Evolutionary conservation across 2,329 filamentous ascomycete species (phyloP), one percentile per base, ranked within the genome.

Genomic region (Colletotrichum somersetense): DNA sequence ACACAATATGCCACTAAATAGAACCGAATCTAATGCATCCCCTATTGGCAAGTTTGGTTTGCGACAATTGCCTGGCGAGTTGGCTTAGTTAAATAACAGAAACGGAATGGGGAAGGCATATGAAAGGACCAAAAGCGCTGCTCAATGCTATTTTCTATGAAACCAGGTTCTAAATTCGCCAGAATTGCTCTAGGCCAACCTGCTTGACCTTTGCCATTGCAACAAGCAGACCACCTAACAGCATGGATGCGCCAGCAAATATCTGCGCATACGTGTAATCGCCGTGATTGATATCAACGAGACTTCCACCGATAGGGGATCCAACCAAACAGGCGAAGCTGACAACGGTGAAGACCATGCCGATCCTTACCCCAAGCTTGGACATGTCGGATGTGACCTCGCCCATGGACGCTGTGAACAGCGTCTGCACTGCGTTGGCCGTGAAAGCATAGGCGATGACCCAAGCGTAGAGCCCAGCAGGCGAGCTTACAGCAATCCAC

Each of bases 221-320:
- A 10, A 73, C 71, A 11, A 73, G 62, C 2, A 69, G n/a, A 0
- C 70, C 70, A 2, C 70, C 70, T 2, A 72, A 30, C 10, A 72
- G 46, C 70, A 72, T 69, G 18, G 48, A 55, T 2, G 66, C 46
- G 23, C 70, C 70, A 5, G 66, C 70, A 8, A 72, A 72, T 23
- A 72, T 38, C 16, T 72, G 70, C 4, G 70, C 66, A 30, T 72
- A 70, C 23, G 63, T 26, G 44, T 59, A 72, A 10, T 69, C 4
- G 23, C 35, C 70, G 2, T 55, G 16, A 7, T 26, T 48, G 5
- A 59, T 11, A 5, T 42, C 78, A 44, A 89, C 83, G 12, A 89
- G 81, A 1, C 84, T 83, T 0, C 83, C 83, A 0, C 83, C 83
- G 26, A 84, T 78, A 0, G 83, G 83, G 4, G 82, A 81, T 0